Evolutionary conservation across 1,139 yeast genomes (phyloP).

Genomic region (Saccharomyces hybrid): DNA sequence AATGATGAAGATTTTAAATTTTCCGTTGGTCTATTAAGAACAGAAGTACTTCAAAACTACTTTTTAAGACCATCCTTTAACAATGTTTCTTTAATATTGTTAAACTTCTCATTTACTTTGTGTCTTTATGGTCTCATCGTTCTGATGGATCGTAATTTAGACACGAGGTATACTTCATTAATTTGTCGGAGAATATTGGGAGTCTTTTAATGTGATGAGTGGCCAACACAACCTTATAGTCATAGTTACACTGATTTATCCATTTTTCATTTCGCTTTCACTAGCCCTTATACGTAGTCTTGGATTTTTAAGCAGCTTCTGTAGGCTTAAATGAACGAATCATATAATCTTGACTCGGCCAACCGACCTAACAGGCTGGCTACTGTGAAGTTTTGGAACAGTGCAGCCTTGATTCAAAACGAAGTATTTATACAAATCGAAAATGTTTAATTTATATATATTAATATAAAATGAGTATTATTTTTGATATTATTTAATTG

Average conservation of each 20-base stretch:
- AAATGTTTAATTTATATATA: slow-evolving; percentile 8
- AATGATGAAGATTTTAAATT: slow-evolving; percentile 27
- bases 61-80: slow-evolving; percentile 21
- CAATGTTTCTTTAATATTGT: slow-evolving; percentile 10
- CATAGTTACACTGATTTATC: slow-evolving; percentile 35
- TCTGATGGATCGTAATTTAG: slow-evolving; percentile 9
- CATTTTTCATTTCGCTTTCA: slow-evolving; percentile 4
- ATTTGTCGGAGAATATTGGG: slow-evolving; percentile 9
- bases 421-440: slow-evolving; percentile 9
- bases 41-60: slow-evolving; percentile 24
- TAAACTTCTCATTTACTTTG: slow-evolving; percentile 15
- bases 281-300: neutral
- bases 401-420: neutral
- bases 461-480: slow-evolving; percentile 8
- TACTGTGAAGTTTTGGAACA: neutral
- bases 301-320: neutral
- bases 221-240: slow-evolving; percentile 29
- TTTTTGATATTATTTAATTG: slow-evolving; percentile 17
- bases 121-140: slow-evolving; percentile 10
- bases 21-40: slow-evolving; percentile 30
- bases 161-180: slow-evolving; percentile 1
- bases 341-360: neutral
- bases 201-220: slow-evolving; percentile 34
- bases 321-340: neutral
- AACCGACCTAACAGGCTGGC: neutral